phyloP scores from a whole-genome alignment of 345 rosid genomes.

The Firmiana major region DNA sequence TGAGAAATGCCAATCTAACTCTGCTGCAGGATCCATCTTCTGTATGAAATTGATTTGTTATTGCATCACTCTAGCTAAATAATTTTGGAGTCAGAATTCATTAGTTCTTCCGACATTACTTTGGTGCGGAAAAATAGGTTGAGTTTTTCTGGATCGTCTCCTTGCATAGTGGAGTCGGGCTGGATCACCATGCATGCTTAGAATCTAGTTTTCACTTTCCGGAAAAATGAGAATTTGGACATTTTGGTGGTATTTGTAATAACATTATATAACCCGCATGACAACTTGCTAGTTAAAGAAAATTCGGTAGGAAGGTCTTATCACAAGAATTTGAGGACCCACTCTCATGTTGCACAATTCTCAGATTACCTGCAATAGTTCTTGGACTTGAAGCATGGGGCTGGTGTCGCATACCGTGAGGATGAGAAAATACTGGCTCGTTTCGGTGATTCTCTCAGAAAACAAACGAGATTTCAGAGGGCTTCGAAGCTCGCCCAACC shows the following conservation, averaged over 20 bases:
- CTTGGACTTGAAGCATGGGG: no score
- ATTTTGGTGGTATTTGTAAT: background rate
- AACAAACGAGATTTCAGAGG: background rate
- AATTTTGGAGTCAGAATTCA: background rate
- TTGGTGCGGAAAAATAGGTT: background rate
- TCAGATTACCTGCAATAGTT: no score
- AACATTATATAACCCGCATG: no score
- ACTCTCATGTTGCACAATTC: background rate
- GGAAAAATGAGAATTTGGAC: background rate
- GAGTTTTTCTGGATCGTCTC: background rate
- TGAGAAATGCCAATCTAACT: background rate
- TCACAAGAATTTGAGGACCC: background rate
- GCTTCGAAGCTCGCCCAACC: background rate
- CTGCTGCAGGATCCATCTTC: background rate
- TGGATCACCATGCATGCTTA: background rate
- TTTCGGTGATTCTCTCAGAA: no score
- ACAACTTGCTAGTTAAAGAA: no score
- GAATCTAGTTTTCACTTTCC: background rate
- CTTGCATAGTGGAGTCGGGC: background rate
- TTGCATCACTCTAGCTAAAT: background rate
- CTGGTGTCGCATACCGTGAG: background rate
- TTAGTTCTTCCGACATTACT: background rate
- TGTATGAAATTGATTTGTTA: background rate
- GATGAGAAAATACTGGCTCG: background rate
- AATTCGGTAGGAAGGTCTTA: background rate